phyloP scores from a whole-genome alignment of 768 basidiomycete genomes.

The Coprinopsis marcescibilis region DNA sequence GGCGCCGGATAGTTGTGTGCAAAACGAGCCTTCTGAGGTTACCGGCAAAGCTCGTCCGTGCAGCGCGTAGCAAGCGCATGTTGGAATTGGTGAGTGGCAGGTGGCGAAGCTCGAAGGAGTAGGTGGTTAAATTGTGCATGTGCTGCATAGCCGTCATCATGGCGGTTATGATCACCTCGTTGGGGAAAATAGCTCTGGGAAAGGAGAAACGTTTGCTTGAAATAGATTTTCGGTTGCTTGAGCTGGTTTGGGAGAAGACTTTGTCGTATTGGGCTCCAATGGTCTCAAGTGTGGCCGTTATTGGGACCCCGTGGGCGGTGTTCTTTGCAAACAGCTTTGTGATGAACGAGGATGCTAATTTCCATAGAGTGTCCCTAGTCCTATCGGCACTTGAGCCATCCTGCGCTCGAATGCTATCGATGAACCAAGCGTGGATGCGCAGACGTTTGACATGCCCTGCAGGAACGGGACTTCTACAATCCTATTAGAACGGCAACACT shows the following conservation, averaged over 20 bases:
- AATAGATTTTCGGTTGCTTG: neutral
- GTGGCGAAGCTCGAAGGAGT: constrained; percentile 34
- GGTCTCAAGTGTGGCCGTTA: neutral
- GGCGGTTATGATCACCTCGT: constrained; percentile 20
- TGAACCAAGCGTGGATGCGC: constrained; percentile 35
- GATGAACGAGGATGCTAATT: constrained; percentile 5
- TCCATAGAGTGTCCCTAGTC: constrained; percentile 17
- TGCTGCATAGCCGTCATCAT: constrained; percentile 28
- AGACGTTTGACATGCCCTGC: constrained; percentile 28
- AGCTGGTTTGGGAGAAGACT: neutral
- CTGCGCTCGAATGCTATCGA: constrained; percentile 32
- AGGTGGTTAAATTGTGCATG: constrained; percentile 28
- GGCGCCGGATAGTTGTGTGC: constrained; percentile 26
- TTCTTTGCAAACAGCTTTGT: neutral
- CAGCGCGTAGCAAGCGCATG: constrained; percentile 22
- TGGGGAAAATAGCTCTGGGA: neutral
- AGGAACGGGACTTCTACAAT: constrained; percentile 24
- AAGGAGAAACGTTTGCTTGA: neutral
- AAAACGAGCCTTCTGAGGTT: constrained; percentile 30
- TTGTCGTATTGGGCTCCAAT: neutral
- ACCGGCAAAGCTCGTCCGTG: constrained; percentile 21
- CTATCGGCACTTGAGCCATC: too few relatives aligned
- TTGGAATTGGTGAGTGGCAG: constrained; percentile 27
- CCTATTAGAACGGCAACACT: neutral
- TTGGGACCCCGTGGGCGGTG: neutral